A percentile compares a stretch with the other conserved stretches of the same genome.
These are phyloP conservation scores for Fusarium longipes DNA, from an alignment of 2,329 filamentous ascomycete species.

Conservation along the genomic window DNA sequence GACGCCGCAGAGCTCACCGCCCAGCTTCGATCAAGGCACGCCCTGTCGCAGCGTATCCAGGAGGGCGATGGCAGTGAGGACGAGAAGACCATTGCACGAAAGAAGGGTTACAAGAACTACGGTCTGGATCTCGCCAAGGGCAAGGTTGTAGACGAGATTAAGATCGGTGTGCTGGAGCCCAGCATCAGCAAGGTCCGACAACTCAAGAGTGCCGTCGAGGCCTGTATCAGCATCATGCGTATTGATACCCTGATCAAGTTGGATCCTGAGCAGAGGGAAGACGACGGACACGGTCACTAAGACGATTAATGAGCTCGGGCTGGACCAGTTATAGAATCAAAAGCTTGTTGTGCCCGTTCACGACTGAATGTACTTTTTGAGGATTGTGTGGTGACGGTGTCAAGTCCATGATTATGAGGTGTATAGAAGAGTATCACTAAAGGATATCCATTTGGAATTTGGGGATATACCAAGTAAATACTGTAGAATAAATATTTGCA, in stretches of 20 bases:
- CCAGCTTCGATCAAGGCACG: slow-evolving; percentile 93
- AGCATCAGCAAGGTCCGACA: slow-evolving; percentile 99
- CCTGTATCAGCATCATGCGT: slow-evolving; percentile 98
- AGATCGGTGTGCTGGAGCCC: slow-evolving; percentile 94
- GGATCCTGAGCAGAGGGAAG: slow-evolving; percentile 83
- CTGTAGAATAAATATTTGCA: background rate
- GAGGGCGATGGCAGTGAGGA: slow-evolving; percentile 87
- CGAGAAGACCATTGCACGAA: slow-evolving; percentile 88
- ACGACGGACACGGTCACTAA: slow-evolving; percentile 86
- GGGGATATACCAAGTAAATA: slow-evolving; percentile 2
- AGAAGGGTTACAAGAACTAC: slow-evolving; percentile 99
- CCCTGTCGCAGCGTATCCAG: slow-evolving; percentile 89
- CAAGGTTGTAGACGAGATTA: slow-evolving; percentile 91
- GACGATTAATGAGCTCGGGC: slow-evolving; percentile 44
- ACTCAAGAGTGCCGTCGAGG: slow-evolving; percentile 97
- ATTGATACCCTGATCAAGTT: slow-evolving; percentile 99
- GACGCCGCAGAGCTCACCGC: slow-evolving; percentile 95
- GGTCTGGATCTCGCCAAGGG: slow-evolving; percentile 90
- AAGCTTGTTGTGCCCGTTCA: slow-evolving; percentile 45
- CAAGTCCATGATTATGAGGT: background rate
- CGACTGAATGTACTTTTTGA: slow-evolving; percentile 24
- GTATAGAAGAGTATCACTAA: background rate
- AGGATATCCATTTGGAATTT: background rate
- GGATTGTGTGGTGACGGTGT: slow-evolving; percentile 23
- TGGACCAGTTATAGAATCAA: slow-evolving; percentile 44